Evolutionary conservation across 2,329 filamentous ascomycete genomes (phyloP), one percentile per base, ranked within the genome.

Genomic region (Dactylellina parvicollis): DNA sequence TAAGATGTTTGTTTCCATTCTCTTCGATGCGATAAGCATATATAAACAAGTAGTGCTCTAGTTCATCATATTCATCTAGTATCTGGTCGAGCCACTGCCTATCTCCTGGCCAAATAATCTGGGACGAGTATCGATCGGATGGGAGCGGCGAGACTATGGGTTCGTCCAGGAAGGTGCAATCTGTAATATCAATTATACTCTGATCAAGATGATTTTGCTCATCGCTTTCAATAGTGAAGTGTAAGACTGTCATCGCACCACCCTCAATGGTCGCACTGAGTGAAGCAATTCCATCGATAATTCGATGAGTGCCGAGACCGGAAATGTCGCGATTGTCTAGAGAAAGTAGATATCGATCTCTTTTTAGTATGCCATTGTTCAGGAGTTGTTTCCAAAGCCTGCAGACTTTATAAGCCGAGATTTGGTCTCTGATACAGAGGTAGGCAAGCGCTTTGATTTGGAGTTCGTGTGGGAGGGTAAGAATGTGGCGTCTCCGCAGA

Each of bases 91-190:
- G n/a, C 47, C 47, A 52, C 18, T 52, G 47, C 28, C 26, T 36
- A 12, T 52, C 47, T 4, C n/a, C 20, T 4, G 47, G n/a, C 26
- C 12, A 22, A 7, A 52, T 34, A 18, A 52, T 52, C 28, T 24
- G 5, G 9, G 47, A 22, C 1, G 28, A 52, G 18, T 16, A 20
- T 22, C 47, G 47, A 22, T 20, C 28, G 14, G 47, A 30, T 20
- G 47, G 47, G 9, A 52, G 18, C 7, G 34, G 22, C 0, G 47
- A 44, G 14, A 69, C 28, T 5, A 69, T 8, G 5, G 64, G 38
- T 12, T 69, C 64, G 3, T 60, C 64, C 1, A 69, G 46, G 14
- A 69, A 69, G 20, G 40, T 18, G n/a, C 34, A 47, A 10, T 69
- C 54, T 2, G 26, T 7, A 2, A 60, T 34, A 44, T 69, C 64